Evolutionary conservation across 768 basidiomycete species (phyloP).

Genomic region (Lactifluus subvellereus): DNA sequence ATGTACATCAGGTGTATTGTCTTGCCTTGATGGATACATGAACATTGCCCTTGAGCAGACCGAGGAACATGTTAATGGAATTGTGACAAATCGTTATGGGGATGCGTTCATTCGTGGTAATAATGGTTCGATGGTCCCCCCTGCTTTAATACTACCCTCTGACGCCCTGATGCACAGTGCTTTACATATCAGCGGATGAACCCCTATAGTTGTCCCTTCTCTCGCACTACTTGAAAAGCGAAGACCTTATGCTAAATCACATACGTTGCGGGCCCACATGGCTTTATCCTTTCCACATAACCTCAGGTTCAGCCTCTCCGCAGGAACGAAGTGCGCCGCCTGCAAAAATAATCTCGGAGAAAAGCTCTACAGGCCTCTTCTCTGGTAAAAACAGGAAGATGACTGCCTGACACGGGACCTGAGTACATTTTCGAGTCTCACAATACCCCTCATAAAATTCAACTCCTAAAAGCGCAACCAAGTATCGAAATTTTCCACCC

Average conservation of each 20-base stretch:
- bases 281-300: neutral
- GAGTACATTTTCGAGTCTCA: neutral
- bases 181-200: conserved; percentile 43
- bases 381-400: neutral
- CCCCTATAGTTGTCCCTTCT: neutral
- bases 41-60: conserved; percentile 98
- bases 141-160: neutral
- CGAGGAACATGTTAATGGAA: conserved; percentile 88
- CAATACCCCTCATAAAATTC: neutral
- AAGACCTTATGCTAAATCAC: neutral
- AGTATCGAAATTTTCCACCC: neutral
- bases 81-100: conserved; percentile 84
- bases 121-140: conserved; percentile 51
- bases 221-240: neutral
- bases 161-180: conserved; percentile 38
- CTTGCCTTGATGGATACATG: conserved; percentile 98
- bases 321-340: neutral
- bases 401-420: neutral
- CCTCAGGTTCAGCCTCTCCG: neutral
- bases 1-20: conserved; percentile 65
- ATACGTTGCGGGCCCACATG: neutral
- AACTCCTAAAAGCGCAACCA: neutral
- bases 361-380: neutral
- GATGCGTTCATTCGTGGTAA: conserved; percentile 95
- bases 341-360: neutral